Evolutionary conservation across 768 basidiomycete species (phyloP).

Genomic region (Lactarius quietus): DNA sequence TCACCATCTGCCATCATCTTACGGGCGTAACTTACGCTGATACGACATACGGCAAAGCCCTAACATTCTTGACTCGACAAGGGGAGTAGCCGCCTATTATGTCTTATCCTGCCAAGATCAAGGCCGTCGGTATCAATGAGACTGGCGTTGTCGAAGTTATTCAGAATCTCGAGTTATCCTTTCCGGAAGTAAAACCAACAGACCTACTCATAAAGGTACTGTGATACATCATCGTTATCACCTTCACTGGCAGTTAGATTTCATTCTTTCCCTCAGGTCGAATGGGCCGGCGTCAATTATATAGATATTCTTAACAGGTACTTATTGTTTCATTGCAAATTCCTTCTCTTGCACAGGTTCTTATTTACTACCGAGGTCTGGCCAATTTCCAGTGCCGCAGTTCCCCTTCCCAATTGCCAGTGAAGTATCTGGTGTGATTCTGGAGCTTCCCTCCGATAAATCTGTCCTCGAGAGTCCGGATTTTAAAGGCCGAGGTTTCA

Average conservation of each 20-base stretch:
- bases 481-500: conserved; percentile 60
- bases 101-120: conserved; percentile 57
- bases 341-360: background rate
- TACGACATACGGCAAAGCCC: no score
- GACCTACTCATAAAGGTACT: conserved; percentile 54
- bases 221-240: background rate
- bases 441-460: conserved; percentile 66
- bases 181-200: conserved; percentile 57
- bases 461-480: conserved; percentile 55
- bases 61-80: background rate
- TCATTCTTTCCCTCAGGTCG: conserved; percentile 41
- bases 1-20: no score
- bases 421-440: conserved; percentile 75
- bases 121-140: conserved; percentile 71
- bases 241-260: background rate
- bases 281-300: conserved; percentile 83
- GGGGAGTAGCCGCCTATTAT: conserved; percentile 32
- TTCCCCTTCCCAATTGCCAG: conserved; percentile 71
- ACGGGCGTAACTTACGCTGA: no score
- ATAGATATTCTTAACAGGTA: conserved; percentile 82
- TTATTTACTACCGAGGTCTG: conserved; percentile 36
- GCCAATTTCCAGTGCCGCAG: conserved; percentile 54
- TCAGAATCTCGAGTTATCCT: conserved; percentile 59
- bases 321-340: conserved; percentile 27
- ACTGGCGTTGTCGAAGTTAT: conserved; percentile 79